A percentile compares a stretch with the other conserved stretches of the same genome.
These are phyloP conservation scores for Phytophthora podocarpi DNA, from an alignment of 352 stramenopile species.

Conservation along the genomic window DNA sequence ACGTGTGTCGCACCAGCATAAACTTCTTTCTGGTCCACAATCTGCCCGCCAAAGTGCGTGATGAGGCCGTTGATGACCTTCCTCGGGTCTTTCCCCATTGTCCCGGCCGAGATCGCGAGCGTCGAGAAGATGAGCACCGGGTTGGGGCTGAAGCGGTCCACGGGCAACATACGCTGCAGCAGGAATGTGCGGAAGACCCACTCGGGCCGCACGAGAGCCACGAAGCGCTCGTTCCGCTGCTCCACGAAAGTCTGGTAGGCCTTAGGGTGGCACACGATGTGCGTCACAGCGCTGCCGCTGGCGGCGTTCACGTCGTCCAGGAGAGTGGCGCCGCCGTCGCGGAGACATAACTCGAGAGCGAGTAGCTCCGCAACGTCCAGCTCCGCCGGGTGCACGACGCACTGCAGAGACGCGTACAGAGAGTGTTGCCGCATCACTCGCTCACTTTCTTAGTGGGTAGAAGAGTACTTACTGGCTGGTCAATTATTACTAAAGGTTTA, in stretches of 20 bases:
- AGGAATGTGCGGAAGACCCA: constrained; percentile 84
- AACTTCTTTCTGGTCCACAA: constrained; percentile 59
- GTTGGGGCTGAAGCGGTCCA: constrained; percentile 80
- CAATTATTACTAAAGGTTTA: constrained; percentile 1
- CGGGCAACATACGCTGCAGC: constrained; percentile 62
- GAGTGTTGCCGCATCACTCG: constrained; percentile 41
- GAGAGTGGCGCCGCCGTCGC: constrained; percentile 63
- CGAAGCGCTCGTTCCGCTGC: constrained; percentile 67
- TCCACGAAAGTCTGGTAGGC: constrained; percentile 55
- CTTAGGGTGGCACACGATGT: constrained; percentile 74
- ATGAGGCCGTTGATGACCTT: constrained; percentile 86
- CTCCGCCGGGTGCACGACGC: constrained; percentile 58
- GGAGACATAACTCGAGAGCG: constrained; percentile 64
- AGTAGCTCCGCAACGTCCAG: constrained; percentile 43
- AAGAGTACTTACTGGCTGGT: constrained; percentile 9
- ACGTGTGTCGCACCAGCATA: constrained; percentile 69
- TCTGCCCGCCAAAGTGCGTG: constrained; percentile 80
- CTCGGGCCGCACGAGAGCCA: constrained; percentile 74
- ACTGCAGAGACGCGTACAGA: constrained; percentile 55
- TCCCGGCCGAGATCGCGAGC: constrained; percentile 68
- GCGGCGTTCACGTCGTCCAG: constrained; percentile 30
- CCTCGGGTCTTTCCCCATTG: constrained; percentile 79
- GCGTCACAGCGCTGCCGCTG: constrained; percentile 43
- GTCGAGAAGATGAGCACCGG: constrained; percentile 78
- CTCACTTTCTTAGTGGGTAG: not conserved